Percentiles rank a stretch among this genome's conserved stretches.
phyloP scores from a whole-genome alignment of 139 green algal species.

The Closterium sp. region DNA sequence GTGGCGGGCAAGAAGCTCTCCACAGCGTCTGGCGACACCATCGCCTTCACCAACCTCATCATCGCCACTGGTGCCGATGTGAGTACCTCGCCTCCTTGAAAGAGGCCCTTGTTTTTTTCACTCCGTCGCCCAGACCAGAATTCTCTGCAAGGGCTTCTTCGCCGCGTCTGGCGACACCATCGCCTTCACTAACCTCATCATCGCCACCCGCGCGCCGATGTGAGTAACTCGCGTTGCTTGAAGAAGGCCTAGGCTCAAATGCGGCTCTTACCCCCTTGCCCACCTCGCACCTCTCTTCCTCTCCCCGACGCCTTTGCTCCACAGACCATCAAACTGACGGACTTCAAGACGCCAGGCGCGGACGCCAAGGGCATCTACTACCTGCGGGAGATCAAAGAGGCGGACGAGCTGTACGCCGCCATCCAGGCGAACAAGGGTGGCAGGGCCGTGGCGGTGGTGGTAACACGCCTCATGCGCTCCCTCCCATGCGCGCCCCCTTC shows the following conservation, averaged over 20 bases:
- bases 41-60: constrained; percentile 82
- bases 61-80: constrained; percentile 79
- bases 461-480: too few species aligned
- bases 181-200: constrained; percentile 77
- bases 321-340: constrained; percentile 63
- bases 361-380: constrained; percentile 78
- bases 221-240: constrained; percentile 18
- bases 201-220: constrained; percentile 81
- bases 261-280: too few species aligned
- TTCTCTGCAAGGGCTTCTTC: constrained; percentile 60
- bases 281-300: not conserved
- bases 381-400: constrained; percentile 71
- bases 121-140: not conserved
- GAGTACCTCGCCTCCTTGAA: not conserved
- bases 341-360: constrained; percentile 61
- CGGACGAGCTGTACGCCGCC: constrained; percentile 68
- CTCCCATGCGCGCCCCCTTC: too few species aligned
- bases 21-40: constrained; percentile 57
- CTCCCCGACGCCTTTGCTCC: not conserved
- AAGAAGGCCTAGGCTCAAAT: too few species aligned
- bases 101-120: too few species aligned
- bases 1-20: constrained; percentile 65
- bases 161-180: constrained; percentile 62
- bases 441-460: constrained; percentile 64
- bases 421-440: constrained; percentile 64